Percentiles rank a stretch among this genome's conserved stretches.
phyloP scores from a whole-genome alignment of 345 rosid genomes.

The Trapa bicornis region DNA sequence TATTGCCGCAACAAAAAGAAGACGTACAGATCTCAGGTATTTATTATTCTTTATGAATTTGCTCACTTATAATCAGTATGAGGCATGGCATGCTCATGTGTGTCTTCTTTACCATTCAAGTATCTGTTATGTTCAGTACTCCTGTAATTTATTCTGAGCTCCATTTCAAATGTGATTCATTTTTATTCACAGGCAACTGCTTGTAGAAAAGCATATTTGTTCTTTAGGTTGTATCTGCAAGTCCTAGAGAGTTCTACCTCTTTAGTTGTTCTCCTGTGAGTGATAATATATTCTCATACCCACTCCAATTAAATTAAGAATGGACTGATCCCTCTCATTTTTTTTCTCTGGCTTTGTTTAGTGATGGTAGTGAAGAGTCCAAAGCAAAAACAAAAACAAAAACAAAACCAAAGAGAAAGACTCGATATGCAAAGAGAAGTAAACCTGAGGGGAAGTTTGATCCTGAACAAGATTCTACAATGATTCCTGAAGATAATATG shows the following conservation, averaged over 20 bases:
- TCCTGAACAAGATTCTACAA: conserved; percentile 19
- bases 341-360: neutral
- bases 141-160: neutral
- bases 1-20: conserved; percentile 42
- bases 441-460: conserved; percentile 33
- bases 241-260: neutral
- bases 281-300: neutral
- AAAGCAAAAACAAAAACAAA: conserved; percentile 21
- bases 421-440: conserved; percentile 26
- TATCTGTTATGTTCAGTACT: neutral
- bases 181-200: neutral
- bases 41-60: conserved; percentile 7
- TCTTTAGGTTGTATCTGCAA: neutral
- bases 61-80: neutral
- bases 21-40: conserved; percentile 45
- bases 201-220: neutral
- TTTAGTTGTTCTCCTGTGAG: neutral
- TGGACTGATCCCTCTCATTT: neutral
- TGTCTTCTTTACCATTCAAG: neutral
- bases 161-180: neutral
- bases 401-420: conserved; percentile 23
- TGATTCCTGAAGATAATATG: conserved; percentile 13
- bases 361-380: conserved; percentile 19
- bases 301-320: neutral
- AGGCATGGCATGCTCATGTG: neutral